Percentiles rank a stretch among this genome's conserved stretches.
Conservation (phyloP, 2,329 filamentous ascomycete genomes). For the Fusarium sp. region DNA sequence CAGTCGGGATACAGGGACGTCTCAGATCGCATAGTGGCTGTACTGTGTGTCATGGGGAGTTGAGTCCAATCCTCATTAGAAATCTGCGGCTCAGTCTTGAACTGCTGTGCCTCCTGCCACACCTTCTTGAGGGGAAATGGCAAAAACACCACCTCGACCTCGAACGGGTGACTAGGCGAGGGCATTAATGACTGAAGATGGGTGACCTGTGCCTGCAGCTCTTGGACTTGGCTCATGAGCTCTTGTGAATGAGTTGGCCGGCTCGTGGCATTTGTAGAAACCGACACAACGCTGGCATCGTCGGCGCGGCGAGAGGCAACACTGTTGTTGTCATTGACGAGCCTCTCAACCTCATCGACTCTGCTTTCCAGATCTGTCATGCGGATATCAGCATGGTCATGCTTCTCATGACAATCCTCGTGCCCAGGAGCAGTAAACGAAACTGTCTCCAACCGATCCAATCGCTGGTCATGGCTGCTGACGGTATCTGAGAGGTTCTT, state of each 20-base stretch:
- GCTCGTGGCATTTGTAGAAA: constrained; percentile 57
- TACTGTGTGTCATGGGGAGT: constrained; percentile 61
- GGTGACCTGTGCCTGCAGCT: constrained; percentile 62
- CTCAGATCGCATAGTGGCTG: constrained; percentile 58
- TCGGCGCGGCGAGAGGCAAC: constrained; percentile 53
- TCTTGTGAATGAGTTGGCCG: constrained; percentile 58
- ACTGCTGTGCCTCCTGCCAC: constrained; percentile 64
- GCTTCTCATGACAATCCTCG: constrained; percentile 76
- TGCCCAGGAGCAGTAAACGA: constrained; percentile 76
- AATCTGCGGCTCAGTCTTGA: constrained; percentile 54
- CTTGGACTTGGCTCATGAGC: constrained; percentile 62
- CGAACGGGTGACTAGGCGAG: constrained; percentile 74
- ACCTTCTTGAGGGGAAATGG: constrained; percentile 73
- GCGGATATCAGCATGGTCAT: constrained; percentile 75
- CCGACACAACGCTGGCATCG: constrained; percentile 62
- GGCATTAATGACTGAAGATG: constrained; percentile 72
- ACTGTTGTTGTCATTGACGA: constrained; percentile 61
- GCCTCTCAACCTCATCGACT: constrained; percentile 69
- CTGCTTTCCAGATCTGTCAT: constrained; percentile 76
- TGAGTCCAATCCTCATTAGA: constrained; percentile 67
- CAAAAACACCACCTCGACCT: constrained; percentile 80
- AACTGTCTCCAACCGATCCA: constrained; percentile 76
- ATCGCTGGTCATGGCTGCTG: constrained; percentile 70
- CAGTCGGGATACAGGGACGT: constrained; percentile 63
- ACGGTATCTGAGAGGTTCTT: constrained; percentile 64